Evolutionary conservation across 2,329 filamentous ascomycete species (phyloP), one percentile per base, ranked within the genome.

Genomic region (Xylaria sp.): DNA sequence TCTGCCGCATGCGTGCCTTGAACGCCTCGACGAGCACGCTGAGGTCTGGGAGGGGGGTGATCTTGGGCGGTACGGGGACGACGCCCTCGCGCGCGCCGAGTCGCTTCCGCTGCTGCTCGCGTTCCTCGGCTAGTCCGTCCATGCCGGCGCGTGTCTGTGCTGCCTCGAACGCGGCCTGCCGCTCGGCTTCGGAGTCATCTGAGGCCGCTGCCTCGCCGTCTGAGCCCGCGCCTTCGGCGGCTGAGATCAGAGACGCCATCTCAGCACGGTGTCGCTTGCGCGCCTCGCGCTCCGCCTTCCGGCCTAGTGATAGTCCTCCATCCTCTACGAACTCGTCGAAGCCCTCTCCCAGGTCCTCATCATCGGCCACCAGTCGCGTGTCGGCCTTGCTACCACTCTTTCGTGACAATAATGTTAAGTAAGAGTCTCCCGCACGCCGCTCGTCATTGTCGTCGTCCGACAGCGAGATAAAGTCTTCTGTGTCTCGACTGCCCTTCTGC

Each of bases 321-420:
- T 97, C 93, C 48, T 96, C 92, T 9, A 96, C 93, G 74, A 93
- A 97, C 63, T 95, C 91, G 68, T 98, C 95, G 74, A 97, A 98
- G 0, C 94, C 94, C 81, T 98, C 96, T 44, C 92, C 93, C 0
- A 97, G 87, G 76, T 98, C 93, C 77, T 98, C 95, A 74, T 98
- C 95, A 40, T 97, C 94, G 49, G 86, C 88, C 6, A 94, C 87
- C 1, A 98, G 86, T 1, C 95, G 87, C 6, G 91, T 92, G 69
- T 94, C 87, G 60, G 86, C 10, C 65, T 85, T 81, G 60, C 78
- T 59, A 31, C 42, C 78, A 59, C 83, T 80, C 38, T 84, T 83
- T 2, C 71, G 73, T 6, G 76, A 77, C 28, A 79, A 71, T 17
- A 79, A 59, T 1, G 74, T 65, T 0, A 79, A 65, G 58, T 78